Conservation (phyloP, 441 rosid genomes). For the Gossypium davidsonii region DNA sequence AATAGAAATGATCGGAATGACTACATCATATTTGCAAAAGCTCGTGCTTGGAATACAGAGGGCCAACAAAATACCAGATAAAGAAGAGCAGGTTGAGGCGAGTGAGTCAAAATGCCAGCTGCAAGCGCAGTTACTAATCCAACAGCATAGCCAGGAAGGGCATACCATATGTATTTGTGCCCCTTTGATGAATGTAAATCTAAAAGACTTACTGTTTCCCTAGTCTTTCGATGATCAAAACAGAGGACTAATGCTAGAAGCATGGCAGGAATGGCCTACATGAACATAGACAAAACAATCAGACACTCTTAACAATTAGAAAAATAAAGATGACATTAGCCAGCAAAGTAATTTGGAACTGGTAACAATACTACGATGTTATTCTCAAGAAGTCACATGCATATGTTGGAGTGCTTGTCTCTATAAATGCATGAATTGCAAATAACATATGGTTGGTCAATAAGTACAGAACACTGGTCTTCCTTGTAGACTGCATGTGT, state of each 20-base stretch:
- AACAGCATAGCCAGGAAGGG: conserved; percentile 77
- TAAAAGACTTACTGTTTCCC: conserved; percentile 58
- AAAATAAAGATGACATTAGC: background rate
- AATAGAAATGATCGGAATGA: background rate
- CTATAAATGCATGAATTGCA: background rate
- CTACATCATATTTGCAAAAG: background rate
- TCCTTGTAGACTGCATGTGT: background rate
- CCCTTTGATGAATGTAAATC: conserved; percentile 74
- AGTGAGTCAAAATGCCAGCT: conserved; percentile 73
- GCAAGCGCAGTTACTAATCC: conserved; percentile 76
- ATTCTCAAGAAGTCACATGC: background rate
- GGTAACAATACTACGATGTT: background rate
- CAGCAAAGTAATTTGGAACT: background rate
- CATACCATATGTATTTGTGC: conserved; percentile 80
- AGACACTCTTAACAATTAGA: background rate
- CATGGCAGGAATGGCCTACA: conserved; percentile 92
- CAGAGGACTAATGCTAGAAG: conserved; percentile 77
- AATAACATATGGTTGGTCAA: background rate
- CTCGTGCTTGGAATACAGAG: background rate
- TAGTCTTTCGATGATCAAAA: conserved; percentile 76
- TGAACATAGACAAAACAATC: background rate
- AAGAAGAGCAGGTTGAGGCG: conserved; percentile 90
- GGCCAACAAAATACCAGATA: conserved; percentile 54
- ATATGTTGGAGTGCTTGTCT: conserved; percentile 5
- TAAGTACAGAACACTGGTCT: background rate